Base-by-base conservation (phyloP, 2,329 filamentous ascomycete genomes). In the Ilyonectria destructans region DNA sequence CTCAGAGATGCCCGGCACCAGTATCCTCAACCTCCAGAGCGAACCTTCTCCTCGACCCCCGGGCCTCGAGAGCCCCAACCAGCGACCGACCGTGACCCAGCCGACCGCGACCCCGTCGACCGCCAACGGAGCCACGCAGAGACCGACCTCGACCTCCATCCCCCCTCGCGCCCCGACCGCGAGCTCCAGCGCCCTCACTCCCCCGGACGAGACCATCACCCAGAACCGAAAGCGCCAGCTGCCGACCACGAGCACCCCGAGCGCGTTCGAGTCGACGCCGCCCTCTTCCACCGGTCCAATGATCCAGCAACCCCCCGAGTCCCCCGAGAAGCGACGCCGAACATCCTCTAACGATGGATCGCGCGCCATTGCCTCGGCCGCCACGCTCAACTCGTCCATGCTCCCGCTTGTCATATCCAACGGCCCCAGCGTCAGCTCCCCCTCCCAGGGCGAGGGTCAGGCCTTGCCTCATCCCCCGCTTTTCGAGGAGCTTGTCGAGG, bases 121-220 rank as follows among this genome's bases (percentile, higher is more conserved):
- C 6, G 68, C 66, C 35, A 76, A 73, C n/a, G 71, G 67, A 40
- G 65, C 69, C 6, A 73, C 70, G 58, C 72, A 71, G 61, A 76
- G 76, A 26, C 77, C 78, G n/a, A 77, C 51, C 1, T 74, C 75
- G 3, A 82, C 80, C 8, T 67, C 77, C 6, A 79, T 85, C 6
- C 82, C 82, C 1, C 80, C 82, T 12, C 82, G 82, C 46, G 74
- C 81, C 3, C 80, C 83, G 13, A 77, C 82, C 62, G 74, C 78
- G 26, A 82, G 82, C 37, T 80, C 80, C 4, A 85, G 80, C 46
- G 87, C 85, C 2, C 81, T 89, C 31, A 89, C 88, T 1, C 88
- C 87, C 0, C 87, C 87, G 2, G 87, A 90, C 54, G 88, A 90
- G 70, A 82, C 81, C 7, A 72, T 81, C 0, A 80, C 81, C 1